Percentiles rank a stretch among this genome's conserved stretches.
phyloP scores from a whole-genome alignment of 73 alveolate species.

The Paramecium biaurelia region DNA sequence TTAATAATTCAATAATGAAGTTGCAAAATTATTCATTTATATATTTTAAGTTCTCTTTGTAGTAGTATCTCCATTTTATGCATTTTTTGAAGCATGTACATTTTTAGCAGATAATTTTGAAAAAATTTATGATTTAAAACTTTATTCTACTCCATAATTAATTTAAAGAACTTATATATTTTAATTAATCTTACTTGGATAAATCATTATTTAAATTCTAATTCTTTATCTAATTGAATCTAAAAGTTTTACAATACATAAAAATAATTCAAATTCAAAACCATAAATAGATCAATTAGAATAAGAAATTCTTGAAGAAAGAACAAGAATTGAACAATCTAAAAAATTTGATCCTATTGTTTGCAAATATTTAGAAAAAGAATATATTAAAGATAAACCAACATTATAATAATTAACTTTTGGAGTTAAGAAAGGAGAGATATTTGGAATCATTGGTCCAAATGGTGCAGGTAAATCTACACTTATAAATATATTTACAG shows the following conservation, averaged over 20 bases:
- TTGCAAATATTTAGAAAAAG: not conserved
- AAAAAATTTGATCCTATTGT: not conserved
- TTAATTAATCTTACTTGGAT: not conserved
- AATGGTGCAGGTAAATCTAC: slow-evolving; percentile 73
- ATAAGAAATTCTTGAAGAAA: not conserved
- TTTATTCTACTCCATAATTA: not conserved
- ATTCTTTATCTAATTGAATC: not conserved
- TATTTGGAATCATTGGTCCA: slow-evolving; percentile 59
- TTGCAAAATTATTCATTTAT: not conserved
- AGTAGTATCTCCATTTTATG: not conserved
- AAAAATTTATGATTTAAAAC: not conserved
- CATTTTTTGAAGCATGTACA: slow-evolving; percentile 38
- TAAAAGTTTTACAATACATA: not conserved
- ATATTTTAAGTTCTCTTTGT: not conserved
- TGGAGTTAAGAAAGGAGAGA: slow-evolving; percentile 46
- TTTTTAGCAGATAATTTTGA: not conserved
- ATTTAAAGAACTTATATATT: not conserved
- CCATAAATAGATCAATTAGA: not conserved
- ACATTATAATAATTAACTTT: not conserved
- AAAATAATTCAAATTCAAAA: not conserved
- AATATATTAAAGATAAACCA: not conserved
- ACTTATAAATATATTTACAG: slow-evolving; percentile 57
- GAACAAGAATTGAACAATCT: slow-evolving; percentile 1
- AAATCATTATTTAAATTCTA: not conserved
- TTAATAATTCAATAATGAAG: not conserved